Conservation (phyloP, 2,329 filamentous ascomycete species). For the Coniochaeta hoffmannii region DNA sequence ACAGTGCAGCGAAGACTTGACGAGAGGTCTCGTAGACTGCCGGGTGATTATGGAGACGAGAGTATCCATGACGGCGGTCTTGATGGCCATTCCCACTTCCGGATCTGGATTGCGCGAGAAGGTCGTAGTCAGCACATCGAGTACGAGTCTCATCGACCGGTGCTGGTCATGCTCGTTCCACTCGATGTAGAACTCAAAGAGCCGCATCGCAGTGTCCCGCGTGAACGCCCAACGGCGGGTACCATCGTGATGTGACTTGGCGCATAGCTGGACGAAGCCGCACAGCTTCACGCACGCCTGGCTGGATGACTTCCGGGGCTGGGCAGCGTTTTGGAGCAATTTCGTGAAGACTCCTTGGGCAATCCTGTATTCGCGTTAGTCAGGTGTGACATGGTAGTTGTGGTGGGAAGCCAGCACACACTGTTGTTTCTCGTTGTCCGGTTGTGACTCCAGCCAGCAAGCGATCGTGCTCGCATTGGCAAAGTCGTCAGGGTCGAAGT, state of each 20-base stretch:
- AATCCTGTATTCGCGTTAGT: conserved; percentile 11
- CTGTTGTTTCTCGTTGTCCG: not conserved
- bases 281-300: conserved; percentile 54
- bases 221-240: conserved; percentile 46
- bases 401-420: not conserved
- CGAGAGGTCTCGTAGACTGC: conserved; percentile 53
- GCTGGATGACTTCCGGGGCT: conserved; percentile 47
- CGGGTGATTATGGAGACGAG: conserved; percentile 53
- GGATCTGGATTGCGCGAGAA: conserved; percentile 41
- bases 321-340: conserved; percentile 40
- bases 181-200: conserved; percentile 58
- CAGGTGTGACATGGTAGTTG: not conserved
- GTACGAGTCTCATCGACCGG: conserved; percentile 54
- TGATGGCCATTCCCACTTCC: conserved; percentile 28
- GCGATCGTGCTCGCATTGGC: not conserved
- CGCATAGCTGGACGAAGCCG: conserved; percentile 53
- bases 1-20: conserved; percentile 63
- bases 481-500: not conserved
- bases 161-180: conserved; percentile 62
- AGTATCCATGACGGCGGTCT: conserved; percentile 37
- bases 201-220: conserved; percentile 33
- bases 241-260: conserved; percentile 35
- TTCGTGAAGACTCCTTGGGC: conserved; percentile 37
- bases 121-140: conserved; percentile 48
- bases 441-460: not conserved